Conservation (phyloP, 75 land plant genomes). For the Pseudotsuga menziesii region DNA sequence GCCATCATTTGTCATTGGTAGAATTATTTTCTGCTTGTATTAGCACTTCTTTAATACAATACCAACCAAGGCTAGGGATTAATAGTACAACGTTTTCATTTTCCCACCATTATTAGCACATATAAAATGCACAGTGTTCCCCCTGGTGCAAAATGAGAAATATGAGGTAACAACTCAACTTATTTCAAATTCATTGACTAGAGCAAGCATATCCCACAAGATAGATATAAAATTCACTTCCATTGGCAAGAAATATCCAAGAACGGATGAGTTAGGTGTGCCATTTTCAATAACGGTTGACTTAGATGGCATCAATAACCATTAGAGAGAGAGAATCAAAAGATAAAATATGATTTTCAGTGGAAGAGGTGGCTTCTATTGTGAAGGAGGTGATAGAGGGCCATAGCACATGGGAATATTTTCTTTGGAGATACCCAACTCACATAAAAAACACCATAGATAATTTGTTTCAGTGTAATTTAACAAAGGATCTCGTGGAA, state of each 20-base stretch:
- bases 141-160: conserved; percentile 66
- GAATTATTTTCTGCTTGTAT: conserved; percentile 88
- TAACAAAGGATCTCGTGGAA: too few relatives aligned
- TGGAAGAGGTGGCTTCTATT: too few relatives aligned
- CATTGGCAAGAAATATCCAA: conserved; percentile 71
- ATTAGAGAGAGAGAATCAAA: conserved; percentile 90
- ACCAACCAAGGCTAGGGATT: conserved; percentile 71
- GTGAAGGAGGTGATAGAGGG: too few relatives aligned
- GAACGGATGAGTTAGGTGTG: conserved; percentile 97
- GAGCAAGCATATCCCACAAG: conserved; percentile 77
- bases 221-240: conserved; percentile 82
- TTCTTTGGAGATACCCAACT: too few relatives aligned
- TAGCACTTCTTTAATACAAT: conserved; percentile 91
- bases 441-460: too few relatives aligned
- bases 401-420: too few relatives aligned
- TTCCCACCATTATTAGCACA: conserved; percentile 95
- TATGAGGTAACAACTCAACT: conserved; percentile 58
- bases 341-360: conserved; percentile 73
- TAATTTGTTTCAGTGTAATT: too few relatives aligned
- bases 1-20: conserved; percentile 96
- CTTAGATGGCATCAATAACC: conserved; percentile 54
- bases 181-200: conserved; percentile 60
- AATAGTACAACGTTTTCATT: conserved; percentile 74
- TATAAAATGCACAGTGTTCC: conserved; percentile 94
- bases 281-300: conserved; percentile 97